A percentile compares a stretch with the other conserved stretches of the same genome.
Conservation (phyloP, 331 rosid species). For the Ulmus americana region DNA sequence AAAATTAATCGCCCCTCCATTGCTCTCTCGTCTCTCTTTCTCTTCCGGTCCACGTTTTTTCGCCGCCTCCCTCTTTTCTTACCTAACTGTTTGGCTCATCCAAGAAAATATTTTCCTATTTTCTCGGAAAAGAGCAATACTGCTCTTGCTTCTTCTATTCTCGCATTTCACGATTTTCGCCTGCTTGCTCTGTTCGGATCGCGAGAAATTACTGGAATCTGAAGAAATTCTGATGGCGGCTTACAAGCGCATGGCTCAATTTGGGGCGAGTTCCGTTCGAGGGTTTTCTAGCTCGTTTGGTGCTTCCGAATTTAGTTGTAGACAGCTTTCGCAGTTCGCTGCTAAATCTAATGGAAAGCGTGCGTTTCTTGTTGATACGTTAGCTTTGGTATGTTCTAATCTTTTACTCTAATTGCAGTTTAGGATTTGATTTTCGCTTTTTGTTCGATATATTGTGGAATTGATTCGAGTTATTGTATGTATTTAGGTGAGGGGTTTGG, state of each 20-base stretch:
- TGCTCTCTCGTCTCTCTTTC: no score
- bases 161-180: background rate
- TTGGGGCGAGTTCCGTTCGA: slow-evolving; percentile 9
- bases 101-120: no score
- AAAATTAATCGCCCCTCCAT: no score
- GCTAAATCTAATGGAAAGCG: slow-evolving; percentile 38
- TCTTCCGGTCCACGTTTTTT: no score
- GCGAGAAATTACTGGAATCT: background rate
- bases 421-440: background rate
- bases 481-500: slow-evolving; percentile 41
- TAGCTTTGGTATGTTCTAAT: slow-evolving; percentile 34
- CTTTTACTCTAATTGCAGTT: background rate
- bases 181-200: background rate
- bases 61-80: no score
- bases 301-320: background rate
- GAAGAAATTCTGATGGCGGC: slow-evolving; percentile 26
- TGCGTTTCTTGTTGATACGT: slow-evolving; percentile 54
- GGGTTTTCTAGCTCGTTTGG: background rate
- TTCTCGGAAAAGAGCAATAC: no score
- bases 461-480: background rate
- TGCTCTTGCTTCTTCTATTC: no score
- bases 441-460: background rate
- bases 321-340: slow-evolving; percentile 34
- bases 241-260: slow-evolving; percentile 27
- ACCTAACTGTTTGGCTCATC: no score